These are phyloP conservation scores for Cyamopsis tetragonoloba DNA, from an alignment of 306 rosid species.

Conservation along the genomic window DNA sequence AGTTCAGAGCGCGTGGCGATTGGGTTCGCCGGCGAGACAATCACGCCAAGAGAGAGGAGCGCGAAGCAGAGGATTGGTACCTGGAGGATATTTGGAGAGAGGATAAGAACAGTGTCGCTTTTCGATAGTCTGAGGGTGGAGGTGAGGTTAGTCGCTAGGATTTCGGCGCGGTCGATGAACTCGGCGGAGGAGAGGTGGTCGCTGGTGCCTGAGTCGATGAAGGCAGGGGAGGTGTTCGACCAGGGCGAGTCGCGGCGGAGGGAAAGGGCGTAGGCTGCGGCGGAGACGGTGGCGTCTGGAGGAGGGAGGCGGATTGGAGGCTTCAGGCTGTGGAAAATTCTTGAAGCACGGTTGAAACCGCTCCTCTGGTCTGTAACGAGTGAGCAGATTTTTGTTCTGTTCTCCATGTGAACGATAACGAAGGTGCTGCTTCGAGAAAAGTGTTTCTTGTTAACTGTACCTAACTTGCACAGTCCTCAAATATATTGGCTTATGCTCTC, in stretches of 20 bases:
- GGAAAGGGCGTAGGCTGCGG: slow-evolving; percentile 28
- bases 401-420: neutral
- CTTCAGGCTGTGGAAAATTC: slow-evolving; percentile 45
- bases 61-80: slow-evolving; percentile 60
- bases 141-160: slow-evolving; percentile 42
- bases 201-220: slow-evolving; percentile 35
- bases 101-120: slow-evolving; percentile 41
- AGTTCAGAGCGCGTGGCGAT: slow-evolving; percentile 38
- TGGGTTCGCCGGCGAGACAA: slow-evolving; percentile 55
- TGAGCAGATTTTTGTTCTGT: neutral
- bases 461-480: no score
- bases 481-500: no score
- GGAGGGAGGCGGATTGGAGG: slow-evolving; percentile 46
- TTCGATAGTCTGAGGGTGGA: slow-evolving; percentile 35
- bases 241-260: slow-evolving; percentile 37
- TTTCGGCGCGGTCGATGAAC: slow-evolving; percentile 26
- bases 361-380: slow-evolving; percentile 22
- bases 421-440: no score
- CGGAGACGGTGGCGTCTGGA: slow-evolving; percentile 31
- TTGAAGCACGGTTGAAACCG: slow-evolving; percentile 43
- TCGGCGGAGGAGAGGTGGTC: slow-evolving; percentile 32
- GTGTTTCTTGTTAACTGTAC: no score
- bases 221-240: slow-evolving; percentile 32
- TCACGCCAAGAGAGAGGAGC: slow-evolving; percentile 48
- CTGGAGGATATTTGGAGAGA: slow-evolving; percentile 36